phyloP scores from a whole-genome alignment of 2,329 filamentous ascomycete species.

The Huntiella moniliformis region DNA sequence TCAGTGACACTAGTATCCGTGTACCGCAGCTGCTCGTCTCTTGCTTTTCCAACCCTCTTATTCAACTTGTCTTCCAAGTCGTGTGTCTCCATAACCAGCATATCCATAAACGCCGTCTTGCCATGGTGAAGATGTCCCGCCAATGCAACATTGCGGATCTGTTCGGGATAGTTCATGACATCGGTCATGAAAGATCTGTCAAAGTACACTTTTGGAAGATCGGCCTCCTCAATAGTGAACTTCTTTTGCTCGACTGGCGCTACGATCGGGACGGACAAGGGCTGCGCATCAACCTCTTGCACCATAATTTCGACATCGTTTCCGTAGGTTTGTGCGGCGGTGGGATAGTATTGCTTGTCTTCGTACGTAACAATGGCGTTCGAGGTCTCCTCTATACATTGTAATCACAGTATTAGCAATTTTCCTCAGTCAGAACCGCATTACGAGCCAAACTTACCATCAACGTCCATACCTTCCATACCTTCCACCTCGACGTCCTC shows the following conservation, averaged over 20 bases:
- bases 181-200: constrained; percentile 86
- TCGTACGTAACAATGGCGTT: constrained; percentile 97
- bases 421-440: no score
- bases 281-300: constrained; percentile 91
- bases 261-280: constrained; percentile 80
- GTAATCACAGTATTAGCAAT: neutral
- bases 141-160: constrained; percentile 81
- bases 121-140: constrained; percentile 91
- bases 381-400: constrained; percentile 48
- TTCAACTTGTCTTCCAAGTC: constrained; percentile 64
- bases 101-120: constrained; percentile 96
- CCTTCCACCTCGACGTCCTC: constrained; percentile 39
- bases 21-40: constrained; percentile 82
- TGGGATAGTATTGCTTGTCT: constrained; percentile 98
- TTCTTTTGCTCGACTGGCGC: constrained; percentile 88
- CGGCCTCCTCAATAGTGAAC: constrained; percentile 81
- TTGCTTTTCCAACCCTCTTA: constrained; percentile 59
- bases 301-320: constrained; percentile 88
- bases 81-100: constrained; percentile 91
- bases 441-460: constrained; percentile 34
- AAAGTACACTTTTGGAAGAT: constrained; percentile 75
- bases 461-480: constrained; percentile 85
- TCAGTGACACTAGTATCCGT: constrained; percentile 85
- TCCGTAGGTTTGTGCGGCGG: constrained; percentile 90
- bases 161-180: constrained; percentile 86